Conservation (phyloP, 1,284 basidiomycete genomes). For the Peniophora sp. region DNA sequence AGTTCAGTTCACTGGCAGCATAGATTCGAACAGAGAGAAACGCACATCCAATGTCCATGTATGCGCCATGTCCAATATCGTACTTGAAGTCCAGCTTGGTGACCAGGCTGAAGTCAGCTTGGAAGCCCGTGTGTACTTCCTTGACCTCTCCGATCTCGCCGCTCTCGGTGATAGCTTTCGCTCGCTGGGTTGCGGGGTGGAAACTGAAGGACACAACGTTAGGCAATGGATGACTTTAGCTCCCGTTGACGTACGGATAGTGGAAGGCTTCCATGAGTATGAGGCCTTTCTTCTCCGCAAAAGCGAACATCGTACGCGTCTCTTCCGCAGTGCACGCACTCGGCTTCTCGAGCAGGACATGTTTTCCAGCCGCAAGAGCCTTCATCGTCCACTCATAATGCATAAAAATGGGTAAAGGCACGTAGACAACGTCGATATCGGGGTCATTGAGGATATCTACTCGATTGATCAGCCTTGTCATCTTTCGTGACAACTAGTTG, state of each 20-base stretch:
- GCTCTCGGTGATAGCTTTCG: slow-evolving; percentile 26
- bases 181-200: slow-evolving; percentile 33
- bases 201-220: slow-evolving; percentile 20
- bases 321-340: slow-evolving; percentile 53
- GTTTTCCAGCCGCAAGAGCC: slow-evolving; percentile 61
- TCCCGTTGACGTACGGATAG: slow-evolving; percentile 17
- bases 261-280: slow-evolving; percentile 32
- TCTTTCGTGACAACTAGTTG: neutral
- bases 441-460: slow-evolving; percentile 52
- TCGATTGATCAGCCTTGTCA: slow-evolving; percentile 45
- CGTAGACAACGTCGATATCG: slow-evolving; percentile 57
- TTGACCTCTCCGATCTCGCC: slow-evolving; percentile 30
- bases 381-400: slow-evolving; percentile 78
- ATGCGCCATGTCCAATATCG: slow-evolving; percentile 53
- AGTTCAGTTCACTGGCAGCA: neutral
- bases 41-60: slow-evolving; percentile 65
- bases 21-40: neutral
- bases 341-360: slow-evolving; percentile 69
- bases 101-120: slow-evolving; percentile 25
- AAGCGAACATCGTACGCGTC: slow-evolving; percentile 30
- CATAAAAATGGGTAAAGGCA: slow-evolving; percentile 62
- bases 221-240: neutral
- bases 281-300: slow-evolving; percentile 23
- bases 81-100: slow-evolving; percentile 52
- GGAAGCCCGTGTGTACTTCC: slow-evolving; percentile 19